These are phyloP conservation scores for Grammothele lineata DNA, from an alignment of 768 basidiomycete genomes.

Conservation along the genomic window DNA sequence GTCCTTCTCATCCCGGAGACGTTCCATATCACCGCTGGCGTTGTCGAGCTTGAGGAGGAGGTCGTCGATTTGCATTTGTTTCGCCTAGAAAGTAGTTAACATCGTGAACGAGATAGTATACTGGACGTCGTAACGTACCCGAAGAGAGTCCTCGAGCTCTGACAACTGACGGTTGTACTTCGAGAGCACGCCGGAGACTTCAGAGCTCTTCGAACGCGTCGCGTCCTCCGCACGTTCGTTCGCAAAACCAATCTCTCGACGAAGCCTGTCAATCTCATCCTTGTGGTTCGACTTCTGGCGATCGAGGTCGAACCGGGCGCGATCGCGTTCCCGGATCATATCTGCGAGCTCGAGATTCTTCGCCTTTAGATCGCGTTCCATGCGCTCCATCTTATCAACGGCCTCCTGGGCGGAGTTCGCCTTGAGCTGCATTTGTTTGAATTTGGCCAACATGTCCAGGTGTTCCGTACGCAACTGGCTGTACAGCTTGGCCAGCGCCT, in stretches of 20 bases:
- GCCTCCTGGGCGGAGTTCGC: slow-evolving; percentile 98
- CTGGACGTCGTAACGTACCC: slow-evolving; percentile 45
- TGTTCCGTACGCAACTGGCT: slow-evolving; percentile 97
- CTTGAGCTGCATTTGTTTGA: slow-evolving; percentile 96
- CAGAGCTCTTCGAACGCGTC: slow-evolving; percentile 85
- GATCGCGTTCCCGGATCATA: slow-evolving; percentile 96
- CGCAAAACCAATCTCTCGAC: slow-evolving; percentile 89
- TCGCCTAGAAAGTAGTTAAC: slow-evolving; percentile 49
- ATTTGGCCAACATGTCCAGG: slow-evolving; percentile 93
- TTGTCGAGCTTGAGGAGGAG: slow-evolving; percentile 76
- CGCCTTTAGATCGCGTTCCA: slow-evolving; percentile 97
- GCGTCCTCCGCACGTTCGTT: slow-evolving; percentile 98
- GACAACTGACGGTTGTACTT: slow-evolving; percentile 96
- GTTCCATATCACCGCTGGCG: slow-evolving; percentile 71
- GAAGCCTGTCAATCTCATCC: slow-evolving; percentile 89
- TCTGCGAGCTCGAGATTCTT: slow-evolving; percentile 98
- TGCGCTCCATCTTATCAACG: slow-evolving; percentile 96
- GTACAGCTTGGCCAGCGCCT: slow-evolving; percentile 96
- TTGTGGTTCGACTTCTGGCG: slow-evolving; percentile 91
- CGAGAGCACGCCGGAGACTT: slow-evolving; percentile 80
- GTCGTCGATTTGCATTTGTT: slow-evolving; percentile 96
- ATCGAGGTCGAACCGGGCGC: slow-evolving; percentile 93
- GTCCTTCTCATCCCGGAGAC: slow-evolving; percentile 90
- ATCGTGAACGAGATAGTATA: slow-evolving; percentile 1
- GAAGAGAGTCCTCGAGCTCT: slow-evolving; percentile 93